Evolutionary conservation across 441 rosid species (phyloP).

Genomic region (Jatropha podagrica): DNA sequence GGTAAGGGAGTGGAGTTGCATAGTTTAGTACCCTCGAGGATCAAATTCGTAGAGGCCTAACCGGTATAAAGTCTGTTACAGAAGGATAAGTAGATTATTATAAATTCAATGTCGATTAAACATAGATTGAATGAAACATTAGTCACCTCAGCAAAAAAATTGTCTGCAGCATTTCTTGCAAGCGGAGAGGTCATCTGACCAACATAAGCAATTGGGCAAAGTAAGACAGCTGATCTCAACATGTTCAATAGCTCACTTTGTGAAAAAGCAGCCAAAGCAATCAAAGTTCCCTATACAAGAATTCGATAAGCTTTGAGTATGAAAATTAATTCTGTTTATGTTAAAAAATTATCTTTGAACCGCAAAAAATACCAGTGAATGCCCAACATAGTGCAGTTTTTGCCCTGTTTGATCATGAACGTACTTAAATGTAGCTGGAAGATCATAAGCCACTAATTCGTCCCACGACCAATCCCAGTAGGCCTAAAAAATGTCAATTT

Average conservation of each 20-base stretch:
- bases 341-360: too few species aligned
- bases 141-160: constrained; percentile 66
- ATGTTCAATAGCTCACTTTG: constrained; percentile 48
- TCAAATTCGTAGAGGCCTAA: constrained; percentile 62
- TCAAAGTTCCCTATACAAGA: constrained; percentile 63
- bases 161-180: constrained; percentile 50
- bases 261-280: constrained; percentile 69
- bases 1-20: not conserved
- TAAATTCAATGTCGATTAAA: not conserved
- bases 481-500: constrained; percentile 32
- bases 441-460: constrained; percentile 61
- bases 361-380: constrained; percentile 53
- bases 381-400: constrained; percentile 79
- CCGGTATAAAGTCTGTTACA: constrained; percentile 41
- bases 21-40: constrained; percentile 52
- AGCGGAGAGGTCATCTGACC: constrained; percentile 65
- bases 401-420: constrained; percentile 56
- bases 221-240: constrained; percentile 62
- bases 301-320: not conserved
- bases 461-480: constrained; percentile 96
- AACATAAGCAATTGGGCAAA: constrained; percentile 79
- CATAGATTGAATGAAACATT: not conserved
- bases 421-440: constrained; percentile 64
- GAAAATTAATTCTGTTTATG: not conserved
- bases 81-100: not conserved